Conservation (phyloP, 371 early-diverging fungal species). For the Apophysomyces ossiformis region DNA sequence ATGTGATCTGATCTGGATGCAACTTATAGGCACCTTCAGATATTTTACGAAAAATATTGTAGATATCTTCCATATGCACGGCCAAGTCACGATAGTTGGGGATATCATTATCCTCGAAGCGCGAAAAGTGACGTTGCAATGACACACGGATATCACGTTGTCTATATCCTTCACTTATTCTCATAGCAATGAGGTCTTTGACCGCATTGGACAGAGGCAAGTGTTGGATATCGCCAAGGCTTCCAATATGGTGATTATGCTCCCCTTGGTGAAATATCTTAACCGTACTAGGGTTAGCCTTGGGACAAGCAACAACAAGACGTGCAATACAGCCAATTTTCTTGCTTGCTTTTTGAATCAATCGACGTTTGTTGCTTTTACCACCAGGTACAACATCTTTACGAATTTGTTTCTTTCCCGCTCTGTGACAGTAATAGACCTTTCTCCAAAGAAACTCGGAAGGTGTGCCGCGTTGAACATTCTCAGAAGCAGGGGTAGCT, state of each 20-base stretch:
- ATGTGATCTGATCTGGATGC: no score
- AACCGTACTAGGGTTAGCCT: background rate
- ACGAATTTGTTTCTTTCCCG: no score
- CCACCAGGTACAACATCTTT: background rate
- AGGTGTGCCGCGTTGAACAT: no score
- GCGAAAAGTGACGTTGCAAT: background rate
- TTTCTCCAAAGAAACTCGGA: no score
- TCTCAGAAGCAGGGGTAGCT: no score
- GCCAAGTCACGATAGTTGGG: no score
- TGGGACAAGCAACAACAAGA: background rate
- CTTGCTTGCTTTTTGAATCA: constrained; percentile 8
- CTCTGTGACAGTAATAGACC: no score
- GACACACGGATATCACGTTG: background rate
- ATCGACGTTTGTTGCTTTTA: background rate
- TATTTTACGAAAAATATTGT: no score
- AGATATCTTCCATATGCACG: no score
- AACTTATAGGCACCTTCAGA: no score
- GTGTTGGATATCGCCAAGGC: constrained; percentile 7
- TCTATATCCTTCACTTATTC: background rate
- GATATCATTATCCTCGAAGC: no score
- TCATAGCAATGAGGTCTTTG: no score
- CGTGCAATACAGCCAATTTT: constrained; percentile 6
- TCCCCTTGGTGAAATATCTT: background rate
- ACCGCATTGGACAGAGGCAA: background rate
- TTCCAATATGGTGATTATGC: background rate